phyloP scores from a whole-genome alignment of 805 yeast genomes.

The Candida yuanshanica region DNA sequence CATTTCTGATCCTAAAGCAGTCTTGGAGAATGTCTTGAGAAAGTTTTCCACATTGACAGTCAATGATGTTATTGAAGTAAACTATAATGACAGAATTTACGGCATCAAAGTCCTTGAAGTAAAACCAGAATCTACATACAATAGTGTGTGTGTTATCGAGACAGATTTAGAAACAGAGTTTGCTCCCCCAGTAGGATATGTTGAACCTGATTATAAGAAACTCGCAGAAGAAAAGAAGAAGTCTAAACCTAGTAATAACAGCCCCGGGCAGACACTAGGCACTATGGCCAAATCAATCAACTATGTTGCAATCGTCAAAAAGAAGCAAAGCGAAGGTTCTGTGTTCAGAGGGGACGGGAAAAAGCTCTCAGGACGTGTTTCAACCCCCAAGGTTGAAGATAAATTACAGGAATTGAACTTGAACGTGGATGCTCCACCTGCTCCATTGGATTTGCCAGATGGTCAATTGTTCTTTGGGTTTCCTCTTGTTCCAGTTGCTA shows the following conservation, averaged over 20 bases:
- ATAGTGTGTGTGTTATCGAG: slow-evolving; percentile 90
- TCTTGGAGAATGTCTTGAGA: slow-evolving; percentile 84
- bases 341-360: slow-evolving; percentile 59
- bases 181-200: slow-evolving; percentile 98
- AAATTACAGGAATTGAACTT: slow-evolving; percentile 34
- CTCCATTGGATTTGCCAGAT: slow-evolving; percentile 66
- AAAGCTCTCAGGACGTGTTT: slow-evolving; percentile 59
- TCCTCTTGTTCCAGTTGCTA: slow-evolving; percentile 50
- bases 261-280: slow-evolving; percentile 29
- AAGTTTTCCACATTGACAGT: slow-evolving; percentile 85
- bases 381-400: slow-evolving; percentile 15
- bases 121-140: slow-evolving; percentile 61
- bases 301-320: slow-evolving; percentile 53
- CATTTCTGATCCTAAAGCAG: slow-evolving; percentile 94
- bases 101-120: slow-evolving; percentile 82
- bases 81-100: slow-evolving; percentile 73
- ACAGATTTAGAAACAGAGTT: slow-evolving; percentile 96
- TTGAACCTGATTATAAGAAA: slow-evolving; percentile 70
- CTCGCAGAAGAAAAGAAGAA: slow-evolving; percentile 8
- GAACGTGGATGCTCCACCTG: slow-evolving; percentile 59
- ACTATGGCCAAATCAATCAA: slow-evolving; percentile 64
- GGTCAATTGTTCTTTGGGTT: slow-evolving; percentile 93
- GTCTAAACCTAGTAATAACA: slow-evolving; percentile 3
- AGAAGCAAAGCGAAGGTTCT: slow-evolving; percentile 27
- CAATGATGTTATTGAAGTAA: slow-evolving; percentile 77